Evolutionary conservation across 176 grass and related monocot species (phyloP).

Genomic region (Bothriochloa decipiens): DNA sequence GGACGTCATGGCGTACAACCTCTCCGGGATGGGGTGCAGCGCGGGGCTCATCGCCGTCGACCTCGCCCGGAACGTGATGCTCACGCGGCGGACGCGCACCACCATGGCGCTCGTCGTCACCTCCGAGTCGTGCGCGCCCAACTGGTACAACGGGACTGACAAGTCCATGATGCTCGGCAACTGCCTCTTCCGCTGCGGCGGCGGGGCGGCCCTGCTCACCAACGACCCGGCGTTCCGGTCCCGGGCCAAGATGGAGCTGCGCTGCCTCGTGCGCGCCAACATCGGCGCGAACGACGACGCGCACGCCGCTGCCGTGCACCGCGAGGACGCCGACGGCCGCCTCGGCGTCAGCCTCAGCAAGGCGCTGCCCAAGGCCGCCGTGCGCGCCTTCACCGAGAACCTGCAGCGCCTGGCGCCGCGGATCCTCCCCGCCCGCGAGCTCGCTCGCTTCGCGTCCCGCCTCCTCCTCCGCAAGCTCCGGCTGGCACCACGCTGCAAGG

Average conservation of each 20-base stretch:
- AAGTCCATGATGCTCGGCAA: constrained; percentile 98
- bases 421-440: constrained; percentile 64
- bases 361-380: constrained; percentile 79
- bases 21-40: constrained; percentile 89
- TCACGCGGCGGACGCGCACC: constrained; percentile 30
- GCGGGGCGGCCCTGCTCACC: constrained; percentile 71
- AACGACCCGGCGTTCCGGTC: constrained; percentile 61
- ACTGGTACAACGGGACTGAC: constrained; percentile 91
- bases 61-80: constrained; percentile 63
- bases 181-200: constrained; percentile 93
- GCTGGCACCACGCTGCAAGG: background rate
- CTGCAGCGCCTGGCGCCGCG: constrained; percentile 64
- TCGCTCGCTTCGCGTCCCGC: constrained; percentile 40
- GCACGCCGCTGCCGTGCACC: constrained; percentile 64
- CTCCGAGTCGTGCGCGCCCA: constrained; percentile 76
- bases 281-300: constrained; percentile 62
- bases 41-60: constrained; percentile 66
- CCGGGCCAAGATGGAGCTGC: constrained; percentile 74
- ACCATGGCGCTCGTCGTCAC: constrained; percentile 63
- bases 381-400: constrained; percentile 80
- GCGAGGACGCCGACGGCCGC: constrained; percentile 72
- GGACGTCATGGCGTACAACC: constrained; percentile 69
- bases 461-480: constrained; percentile 57
- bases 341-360: constrained; percentile 88
- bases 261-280: constrained; percentile 68